Percentiles rank a stretch among this genome's conserved stretches.
phyloP scores from a whole-genome alignment of 495 filamentous ascomycete genomes.

The Friedmanniomyces simplex region DNA sequence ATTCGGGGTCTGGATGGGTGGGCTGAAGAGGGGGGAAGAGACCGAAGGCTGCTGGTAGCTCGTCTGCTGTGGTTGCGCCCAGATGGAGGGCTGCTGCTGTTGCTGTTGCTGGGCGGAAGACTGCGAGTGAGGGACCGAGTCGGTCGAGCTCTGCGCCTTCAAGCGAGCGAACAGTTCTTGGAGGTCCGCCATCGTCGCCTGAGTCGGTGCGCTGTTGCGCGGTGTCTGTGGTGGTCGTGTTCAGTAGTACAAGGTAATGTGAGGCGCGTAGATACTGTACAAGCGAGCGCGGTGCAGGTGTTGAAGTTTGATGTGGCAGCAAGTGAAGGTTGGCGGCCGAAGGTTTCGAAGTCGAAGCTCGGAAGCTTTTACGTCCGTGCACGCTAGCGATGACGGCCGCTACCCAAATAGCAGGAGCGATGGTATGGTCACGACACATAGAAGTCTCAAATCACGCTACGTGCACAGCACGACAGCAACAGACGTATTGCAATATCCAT shows the following conservation, averaged over 20 bases:
- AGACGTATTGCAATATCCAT: too few relatives aligned
- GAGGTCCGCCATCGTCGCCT: conserved; percentile 16
- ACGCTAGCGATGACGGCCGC: too few relatives aligned
- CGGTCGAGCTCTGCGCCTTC: conserved; percentile 2
- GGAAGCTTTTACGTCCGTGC: too few relatives aligned
- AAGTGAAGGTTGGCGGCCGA: neutral
- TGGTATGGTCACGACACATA: too few relatives aligned
- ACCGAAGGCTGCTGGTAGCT: conserved; percentile 27
- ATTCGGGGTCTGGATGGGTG: conserved; percentile 25
- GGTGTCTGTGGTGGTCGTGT: neutral
- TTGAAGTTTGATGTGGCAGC: neutral
- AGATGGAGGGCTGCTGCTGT: conserved; percentile 7
- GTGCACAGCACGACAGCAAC: too few relatives aligned
- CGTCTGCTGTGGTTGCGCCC: conserved; percentile 11
- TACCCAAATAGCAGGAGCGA: too few relatives aligned
- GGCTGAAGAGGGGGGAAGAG: conserved; percentile 31
- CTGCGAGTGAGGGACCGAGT: neutral
- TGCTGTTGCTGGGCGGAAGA: neutral
- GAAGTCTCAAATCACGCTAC: too few relatives aligned
- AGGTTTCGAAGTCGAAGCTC: too few relatives aligned
- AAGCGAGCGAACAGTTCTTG: conserved; percentile 29
- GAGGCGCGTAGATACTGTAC: neutral
- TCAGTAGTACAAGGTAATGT: neutral
- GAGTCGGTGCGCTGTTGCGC: neutral
- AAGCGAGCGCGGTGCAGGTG: neutral